phyloP scores from a whole-genome alignment of 116 monocot genomes.

The Phalaenopsis hybrid region DNA sequence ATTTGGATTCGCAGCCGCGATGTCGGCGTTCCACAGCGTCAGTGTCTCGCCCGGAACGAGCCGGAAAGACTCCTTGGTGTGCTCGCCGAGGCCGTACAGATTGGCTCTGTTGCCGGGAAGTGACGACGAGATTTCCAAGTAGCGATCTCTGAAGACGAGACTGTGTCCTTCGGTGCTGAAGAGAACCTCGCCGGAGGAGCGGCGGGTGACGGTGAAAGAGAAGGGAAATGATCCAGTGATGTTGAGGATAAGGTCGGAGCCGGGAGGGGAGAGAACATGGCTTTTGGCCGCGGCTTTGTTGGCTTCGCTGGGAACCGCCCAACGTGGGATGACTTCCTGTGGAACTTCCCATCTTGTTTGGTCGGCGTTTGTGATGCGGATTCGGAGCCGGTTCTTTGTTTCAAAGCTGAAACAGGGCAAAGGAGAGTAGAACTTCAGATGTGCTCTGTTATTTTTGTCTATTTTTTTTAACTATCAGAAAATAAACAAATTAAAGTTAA shows the following conservation, averaged over 20 bases:
- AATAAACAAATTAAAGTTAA: too few species aligned
- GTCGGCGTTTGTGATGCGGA: constrained; percentile 53
- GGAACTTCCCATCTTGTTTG: constrained; percentile 63
- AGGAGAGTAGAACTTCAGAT: too few species aligned
- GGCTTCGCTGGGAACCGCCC: neutral
- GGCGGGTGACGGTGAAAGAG: constrained; percentile 48
- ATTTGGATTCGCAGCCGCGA: constrained; percentile 18
- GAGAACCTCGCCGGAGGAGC: constrained; percentile 45
- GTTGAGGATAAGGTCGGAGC: constrained; percentile 53
- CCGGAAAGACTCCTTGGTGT: constrained; percentile 48
- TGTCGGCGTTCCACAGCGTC: constrained; percentile 74
- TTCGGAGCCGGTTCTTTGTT: constrained; percentile 38
- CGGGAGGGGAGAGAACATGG: constrained; percentile 15
- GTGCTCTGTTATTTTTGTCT: too few species aligned
- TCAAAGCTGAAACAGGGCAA: constrained; percentile 43
- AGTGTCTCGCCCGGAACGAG: constrained; percentile 40
- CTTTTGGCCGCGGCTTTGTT: neutral
- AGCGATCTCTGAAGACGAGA: constrained; percentile 70
- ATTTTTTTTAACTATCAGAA: too few species aligned
- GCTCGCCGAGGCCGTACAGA: constrained; percentile 75
- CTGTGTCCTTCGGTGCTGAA: constrained; percentile 24
- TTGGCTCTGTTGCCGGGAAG: constrained; percentile 36
- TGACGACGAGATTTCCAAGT: constrained; percentile 54
- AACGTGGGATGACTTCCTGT: constrained; percentile 46
- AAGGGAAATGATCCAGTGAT: constrained; percentile 35